phyloP scores from a whole-genome alignment of 768 basidiomycete genomes.

The Pleurotus platypus region DNA sequence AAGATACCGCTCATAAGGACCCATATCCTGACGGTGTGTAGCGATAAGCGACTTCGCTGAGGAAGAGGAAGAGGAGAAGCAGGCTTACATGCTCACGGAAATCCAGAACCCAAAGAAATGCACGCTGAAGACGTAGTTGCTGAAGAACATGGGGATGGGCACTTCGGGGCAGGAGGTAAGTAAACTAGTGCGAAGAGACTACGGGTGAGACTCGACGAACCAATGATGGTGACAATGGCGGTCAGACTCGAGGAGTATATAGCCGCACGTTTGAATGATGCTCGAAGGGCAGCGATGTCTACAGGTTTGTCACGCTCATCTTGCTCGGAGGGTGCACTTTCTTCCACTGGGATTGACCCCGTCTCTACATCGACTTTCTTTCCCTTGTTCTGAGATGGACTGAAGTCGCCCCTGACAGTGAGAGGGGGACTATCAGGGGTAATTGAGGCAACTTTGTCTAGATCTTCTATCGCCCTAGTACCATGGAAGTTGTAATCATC shows the following conservation, averaged over 20 bases:
- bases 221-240: conserved; percentile 28
- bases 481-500: conserved; percentile 34
- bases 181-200: not conserved
- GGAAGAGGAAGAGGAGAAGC: not conserved
- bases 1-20: conserved; percentile 31
- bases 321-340: not conserved
- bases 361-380: conserved; percentile 11
- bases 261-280: conserved; percentile 27
- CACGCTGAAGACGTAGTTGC: conserved; percentile 30
- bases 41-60: conserved; percentile 5
- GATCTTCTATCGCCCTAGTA: conserved; percentile 28
- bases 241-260: conserved; percentile 29
- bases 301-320: not conserved
- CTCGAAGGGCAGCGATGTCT: conserved; percentile 18
- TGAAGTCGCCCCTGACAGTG: not conserved
- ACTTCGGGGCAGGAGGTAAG: conserved; percentile 16
- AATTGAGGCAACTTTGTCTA: conserved; percentile 15
- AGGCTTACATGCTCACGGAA: conserved; percentile 29
- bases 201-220: conserved; percentile 12
- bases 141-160: conserved; percentile 36
- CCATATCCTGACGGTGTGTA: conserved; percentile 23
- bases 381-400: not conserved
- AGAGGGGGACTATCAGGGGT: not conserved
- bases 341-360: not conserved
- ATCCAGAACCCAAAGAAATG: conserved; percentile 35